phyloP scores from a whole-genome alignment of 495 filamentous ascomycete genomes.

The Xylaria cubensis region DNA sequence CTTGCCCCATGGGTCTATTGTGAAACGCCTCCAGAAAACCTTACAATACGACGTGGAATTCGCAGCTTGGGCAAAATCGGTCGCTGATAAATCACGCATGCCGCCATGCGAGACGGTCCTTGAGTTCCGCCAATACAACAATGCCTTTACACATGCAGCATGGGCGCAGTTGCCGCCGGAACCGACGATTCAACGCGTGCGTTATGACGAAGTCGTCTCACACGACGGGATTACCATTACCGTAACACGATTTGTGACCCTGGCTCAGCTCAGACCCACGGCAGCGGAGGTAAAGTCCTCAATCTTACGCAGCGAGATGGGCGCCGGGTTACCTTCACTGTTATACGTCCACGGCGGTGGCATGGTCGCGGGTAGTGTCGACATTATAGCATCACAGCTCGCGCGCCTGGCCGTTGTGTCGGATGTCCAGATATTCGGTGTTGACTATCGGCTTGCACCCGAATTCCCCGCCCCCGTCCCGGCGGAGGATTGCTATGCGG shows the following conservation, averaged over 20 bases:
- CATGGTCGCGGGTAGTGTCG: conserved; percentile 40
- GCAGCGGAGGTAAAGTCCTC: neutral
- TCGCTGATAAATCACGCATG: conserved; percentile 14
- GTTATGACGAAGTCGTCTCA: conserved; percentile 15
- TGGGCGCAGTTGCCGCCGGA: conserved; percentile 13
- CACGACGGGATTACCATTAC: conserved; percentile 28
- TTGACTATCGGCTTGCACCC: conserved; percentile 50
- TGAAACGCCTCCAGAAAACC: conserved; percentile 14
- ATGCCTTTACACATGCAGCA: conserved; percentile 19
- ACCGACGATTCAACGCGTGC: conserved; percentile 22
- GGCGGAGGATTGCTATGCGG: conserved; percentile 38
- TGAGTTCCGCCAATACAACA: conserved; percentile 25
- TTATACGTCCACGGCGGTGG: conserved; percentile 52
- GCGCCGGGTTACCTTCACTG: conserved; percentile 35
- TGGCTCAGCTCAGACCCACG: conserved; percentile 12
- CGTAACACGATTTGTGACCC: conserved; percentile 30
- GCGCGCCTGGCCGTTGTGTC: conserved; percentile 33
- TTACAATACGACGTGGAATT: conserved; percentile 29
- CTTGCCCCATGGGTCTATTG: neutral
- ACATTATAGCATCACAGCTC: conserved; percentile 32
- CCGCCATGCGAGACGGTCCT: conserved; percentile 7
- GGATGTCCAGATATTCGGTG: conserved; percentile 41
- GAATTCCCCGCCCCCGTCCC: conserved; percentile 37
- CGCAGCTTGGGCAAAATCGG: conserved; percentile 18
- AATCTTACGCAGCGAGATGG: conserved; percentile 15